Evolutionary conservation across 169 alveolate species (phyloP).

Genomic region (Eimeria mitis): DNA sequence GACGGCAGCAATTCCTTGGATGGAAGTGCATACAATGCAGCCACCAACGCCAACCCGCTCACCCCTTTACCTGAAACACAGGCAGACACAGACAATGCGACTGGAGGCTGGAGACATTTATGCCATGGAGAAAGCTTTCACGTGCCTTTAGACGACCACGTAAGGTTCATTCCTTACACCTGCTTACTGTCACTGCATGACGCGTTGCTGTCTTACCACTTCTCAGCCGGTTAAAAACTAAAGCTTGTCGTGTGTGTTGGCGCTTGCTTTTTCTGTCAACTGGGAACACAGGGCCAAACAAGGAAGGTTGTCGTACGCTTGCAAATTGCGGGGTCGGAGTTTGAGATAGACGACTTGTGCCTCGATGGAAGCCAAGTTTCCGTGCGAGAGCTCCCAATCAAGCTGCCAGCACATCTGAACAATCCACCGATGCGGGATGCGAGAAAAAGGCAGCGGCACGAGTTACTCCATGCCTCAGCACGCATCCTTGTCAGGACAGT

Average conservation of each 20-base stretch:
- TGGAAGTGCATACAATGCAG: background rate
- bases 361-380: slow-evolving; percentile 37
- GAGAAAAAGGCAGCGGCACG: slow-evolving; percentile 14
- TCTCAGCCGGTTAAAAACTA: background rate
- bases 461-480: slow-evolving; percentile 25
- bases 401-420: background rate
- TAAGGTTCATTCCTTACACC: background rate
- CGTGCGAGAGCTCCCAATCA: slow-evolving; percentile 59
- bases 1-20: background rate
- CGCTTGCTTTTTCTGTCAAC: background rate
- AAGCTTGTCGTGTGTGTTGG: too few species aligned
- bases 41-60: background rate
- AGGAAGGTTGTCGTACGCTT: slow-evolving; percentile 52
- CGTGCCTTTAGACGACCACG: slow-evolving; percentile 61
- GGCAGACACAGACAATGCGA: background rate
- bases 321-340: slow-evolving; percentile 44
- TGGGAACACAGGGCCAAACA: slow-evolving; percentile 68
- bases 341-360: slow-evolving; percentile 46
- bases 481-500: slow-evolving; percentile 70
- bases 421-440: background rate
- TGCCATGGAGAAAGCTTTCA: slow-evolving; percentile 64
- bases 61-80: background rate
- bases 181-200: background rate
- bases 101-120: slow-evolving; percentile 11
- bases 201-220: background rate